Base-by-base conservation (phyloP, 1,284 basidiomycete species). In the Trametes pubescens region DNA sequence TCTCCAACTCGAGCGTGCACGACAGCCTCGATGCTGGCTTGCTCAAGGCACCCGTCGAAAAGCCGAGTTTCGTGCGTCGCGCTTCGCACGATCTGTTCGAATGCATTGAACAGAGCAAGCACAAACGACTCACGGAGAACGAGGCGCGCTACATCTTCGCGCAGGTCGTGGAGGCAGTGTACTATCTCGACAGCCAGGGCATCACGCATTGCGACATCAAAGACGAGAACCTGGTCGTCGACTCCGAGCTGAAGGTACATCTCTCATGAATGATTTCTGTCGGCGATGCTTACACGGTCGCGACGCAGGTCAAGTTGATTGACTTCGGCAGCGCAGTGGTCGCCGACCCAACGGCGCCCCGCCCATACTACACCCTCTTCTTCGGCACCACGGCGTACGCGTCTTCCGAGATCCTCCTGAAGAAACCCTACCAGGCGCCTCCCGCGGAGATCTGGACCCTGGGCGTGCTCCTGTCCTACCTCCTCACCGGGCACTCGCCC, bases 121-220 rank as follows among this genome's bases (percentile, higher is more conserved):
- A 95, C 74, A 91, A 91, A 68, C 84, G 90, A 8, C 84, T 97
- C 56, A 84, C 86, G n/a, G 94, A 96, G 77, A 81, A 81, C 53
- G 87, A 91, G 72, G 92, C 94, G 7, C 86, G 89, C 55, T 90
- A 90, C 77, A 88, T 97, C 65, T 95, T 97, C 75, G 83, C 85
- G 24, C 95, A 98, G 79, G 87, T 97, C 54, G 93, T 95, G 61
- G 92, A 95, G 64, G 93, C 90, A 24, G 91, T 96, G 21, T 79
- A 86, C 69, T 93, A 95, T 73, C 83, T 98, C 37, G 86, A 94
- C 62, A 79, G 78, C 40, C 85, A 85, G 55, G 94, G 95, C 6
- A 91, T 97, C 65, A 88, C 87, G 24, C 95, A 98, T 75, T 90
- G 95, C 56, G 95, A 98, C 74, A 92, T 98, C 78, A 98, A 98